Evolutionary conservation across 2,329 filamentous ascomycete genomes (phyloP).

Genomic region (Neonectria sp.): DNA sequence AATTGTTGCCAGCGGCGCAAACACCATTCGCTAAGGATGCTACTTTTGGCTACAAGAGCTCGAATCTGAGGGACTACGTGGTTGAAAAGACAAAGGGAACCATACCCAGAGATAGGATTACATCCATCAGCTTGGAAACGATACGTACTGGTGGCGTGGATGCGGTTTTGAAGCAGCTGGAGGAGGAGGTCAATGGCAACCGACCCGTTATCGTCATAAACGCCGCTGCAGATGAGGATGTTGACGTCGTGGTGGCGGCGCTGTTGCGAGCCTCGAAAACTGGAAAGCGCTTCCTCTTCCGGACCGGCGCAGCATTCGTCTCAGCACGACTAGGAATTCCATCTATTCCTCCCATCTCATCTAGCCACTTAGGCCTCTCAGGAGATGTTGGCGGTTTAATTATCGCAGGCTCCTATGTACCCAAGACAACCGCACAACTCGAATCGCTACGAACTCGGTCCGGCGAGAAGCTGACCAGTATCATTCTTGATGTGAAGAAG

Average conservation of each 20-base stretch:
- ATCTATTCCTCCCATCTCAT: constrained; percentile 65
- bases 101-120: constrained; percentile 56
- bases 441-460: constrained; percentile 57
- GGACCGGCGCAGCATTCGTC: constrained; percentile 60
- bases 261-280: constrained; percentile 55
- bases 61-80: constrained; percentile 63
- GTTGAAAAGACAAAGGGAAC: constrained; percentile 66
- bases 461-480: constrained; percentile 57
- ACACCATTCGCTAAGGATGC: constrained; percentile 72
- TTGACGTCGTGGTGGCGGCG: constrained; percentile 68
- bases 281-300: constrained; percentile 55
- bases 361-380: constrained; percentile 57
- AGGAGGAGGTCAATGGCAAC: constrained; percentile 48
- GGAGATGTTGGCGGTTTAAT: constrained; percentile 64
- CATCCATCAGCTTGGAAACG: constrained; percentile 62
- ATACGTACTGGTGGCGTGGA: constrained; percentile 63
- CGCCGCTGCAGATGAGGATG: constrained; percentile 67
- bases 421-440: constrained; percentile 71
- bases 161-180: constrained; percentile 58
- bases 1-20: constrained; percentile 57
- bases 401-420: constrained; percentile 71
- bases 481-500: constrained; percentile 64
- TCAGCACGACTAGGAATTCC: constrained; percentile 67
- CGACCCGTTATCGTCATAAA: constrained; percentile 64
- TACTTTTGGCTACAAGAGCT: constrained; percentile 70